Conservation (phyloP, 192 early-diverging fungal genomes). For the Chytriomyces hyalinus region DNA sequence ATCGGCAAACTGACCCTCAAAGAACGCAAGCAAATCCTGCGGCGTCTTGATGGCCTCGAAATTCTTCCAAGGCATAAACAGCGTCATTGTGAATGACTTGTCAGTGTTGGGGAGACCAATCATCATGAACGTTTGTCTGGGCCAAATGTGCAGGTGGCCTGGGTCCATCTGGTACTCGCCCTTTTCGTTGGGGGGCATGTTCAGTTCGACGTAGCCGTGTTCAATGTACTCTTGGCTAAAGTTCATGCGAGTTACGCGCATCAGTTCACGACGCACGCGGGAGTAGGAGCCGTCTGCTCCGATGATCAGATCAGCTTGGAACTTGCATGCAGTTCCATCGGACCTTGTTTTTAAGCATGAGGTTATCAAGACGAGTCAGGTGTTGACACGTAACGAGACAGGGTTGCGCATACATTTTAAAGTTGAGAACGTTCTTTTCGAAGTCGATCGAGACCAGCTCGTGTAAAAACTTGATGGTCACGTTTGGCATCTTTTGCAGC, state of each 20-base stretch:
- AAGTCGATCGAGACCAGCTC: constrained; percentile 73
- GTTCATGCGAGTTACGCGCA: constrained; percentile 80
- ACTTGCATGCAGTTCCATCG: constrained; percentile 70
- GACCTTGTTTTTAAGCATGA: not conserved
- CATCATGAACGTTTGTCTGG: constrained; percentile 93
- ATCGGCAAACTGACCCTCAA: constrained; percentile 62
- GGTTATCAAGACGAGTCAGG: too few species aligned
- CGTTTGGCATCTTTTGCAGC: constrained; percentile 69
- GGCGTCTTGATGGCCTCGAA: constrained; percentile 55
- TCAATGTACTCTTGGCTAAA: constrained; percentile 87
- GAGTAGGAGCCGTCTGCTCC: constrained; percentile 60
- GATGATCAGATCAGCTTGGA: constrained; percentile 67
- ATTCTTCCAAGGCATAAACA: constrained; percentile 92
- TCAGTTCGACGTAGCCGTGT: constrained; percentile 90
- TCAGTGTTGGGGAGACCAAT: constrained; percentile 97
- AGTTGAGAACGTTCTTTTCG: constrained; percentile 64
- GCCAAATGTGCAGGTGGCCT: constrained; percentile 97
- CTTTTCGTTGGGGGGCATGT: constrained; percentile 70
- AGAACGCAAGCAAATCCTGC: constrained; percentile 13
- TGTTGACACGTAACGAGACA: too few species aligned
- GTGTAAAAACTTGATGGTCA: constrained; percentile 81
- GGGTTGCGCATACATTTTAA: constrained; percentile 38
- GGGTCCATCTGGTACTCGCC: constrained; percentile 86
- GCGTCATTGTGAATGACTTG: constrained; percentile 92
- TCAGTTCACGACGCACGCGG: constrained; percentile 75